These are phyloP conservation scores for Sodiomyces alkalinus DNA, from an alignment of 2,329 filamentous ascomycete genomes.

Conservation along the genomic window DNA sequence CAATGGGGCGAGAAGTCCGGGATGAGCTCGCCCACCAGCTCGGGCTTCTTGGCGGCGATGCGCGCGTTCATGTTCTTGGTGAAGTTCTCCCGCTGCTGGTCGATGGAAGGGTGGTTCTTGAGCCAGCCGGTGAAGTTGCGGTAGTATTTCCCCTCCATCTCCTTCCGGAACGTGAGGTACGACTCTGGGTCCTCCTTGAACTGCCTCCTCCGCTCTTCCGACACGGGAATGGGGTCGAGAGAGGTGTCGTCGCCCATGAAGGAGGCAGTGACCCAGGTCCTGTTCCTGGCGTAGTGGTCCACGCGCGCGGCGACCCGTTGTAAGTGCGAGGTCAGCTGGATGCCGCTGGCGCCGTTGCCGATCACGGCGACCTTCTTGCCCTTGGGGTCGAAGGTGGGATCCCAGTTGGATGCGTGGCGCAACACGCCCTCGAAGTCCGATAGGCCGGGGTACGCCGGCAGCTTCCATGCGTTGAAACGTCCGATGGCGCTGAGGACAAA, in stretches of 20 bases:
- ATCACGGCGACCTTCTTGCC: constrained; percentile 42
- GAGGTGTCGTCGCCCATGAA: constrained; percentile 41
- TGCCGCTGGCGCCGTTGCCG: constrained; percentile 46
- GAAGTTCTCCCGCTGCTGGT: constrained; percentile 29
- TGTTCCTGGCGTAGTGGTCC: constrained; percentile 49
- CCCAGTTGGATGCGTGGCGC: constrained; percentile 47
- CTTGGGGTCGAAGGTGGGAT: constrained; percentile 29
- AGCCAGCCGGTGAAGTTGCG: constrained; percentile 38
- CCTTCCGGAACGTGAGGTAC: constrained; percentile 45
- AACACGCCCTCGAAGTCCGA: constrained; percentile 37
- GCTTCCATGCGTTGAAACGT: constrained; percentile 48
- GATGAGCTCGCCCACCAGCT: constrained; percentile 37
- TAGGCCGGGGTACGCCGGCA: constrained; percentile 45
- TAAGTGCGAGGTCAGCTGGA: constrained; percentile 39
- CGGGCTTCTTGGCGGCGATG: constrained; percentile 33
- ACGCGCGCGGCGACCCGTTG: constrained; percentile 32
- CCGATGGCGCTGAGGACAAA: constrained; percentile 49
- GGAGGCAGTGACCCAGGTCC: constrained; percentile 52
- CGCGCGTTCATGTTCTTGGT: constrained; percentile 36
- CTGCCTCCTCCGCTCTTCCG: constrained; percentile 33
- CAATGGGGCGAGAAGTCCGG: constrained; percentile 52
- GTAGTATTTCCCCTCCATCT: constrained; percentile 47
- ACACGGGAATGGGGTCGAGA: constrained; percentile 38
- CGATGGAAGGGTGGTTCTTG: constrained; percentile 33
- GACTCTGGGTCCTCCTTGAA: constrained; percentile 43